phyloP scores from a whole-genome alignment of 192 early-diverging fungal genomes.

The Backusella westeae region DNA sequence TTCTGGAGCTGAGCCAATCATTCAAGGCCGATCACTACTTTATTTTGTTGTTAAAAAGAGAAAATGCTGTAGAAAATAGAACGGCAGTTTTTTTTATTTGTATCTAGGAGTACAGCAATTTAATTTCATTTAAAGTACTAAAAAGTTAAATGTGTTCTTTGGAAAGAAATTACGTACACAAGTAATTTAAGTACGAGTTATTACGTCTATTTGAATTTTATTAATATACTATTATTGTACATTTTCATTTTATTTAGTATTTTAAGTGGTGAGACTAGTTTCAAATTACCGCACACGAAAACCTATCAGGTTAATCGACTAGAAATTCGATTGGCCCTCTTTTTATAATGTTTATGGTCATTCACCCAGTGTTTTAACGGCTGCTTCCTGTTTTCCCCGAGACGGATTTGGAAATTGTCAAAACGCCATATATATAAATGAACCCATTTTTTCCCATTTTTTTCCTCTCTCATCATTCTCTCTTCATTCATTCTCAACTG shows the following conservation, averaged over 20 bases:
- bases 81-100: neutral
- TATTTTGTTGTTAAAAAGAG: neutral
- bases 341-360: slow-evolving; percentile 7
- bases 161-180: neutral
- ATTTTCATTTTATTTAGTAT: neutral
- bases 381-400: neutral
- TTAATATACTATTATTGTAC: neutral
- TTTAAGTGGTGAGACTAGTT: neutral
- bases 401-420: neutral
- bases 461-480: neutral
- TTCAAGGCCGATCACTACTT: neutral
- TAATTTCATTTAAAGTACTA: neutral
- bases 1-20: neutral
- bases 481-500: neutral
- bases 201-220: neutral
- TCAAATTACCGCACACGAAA: neutral
- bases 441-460: neutral
- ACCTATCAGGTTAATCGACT: neutral
- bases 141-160: neutral
- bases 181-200: neutral
- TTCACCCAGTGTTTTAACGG: slow-evolving; percentile 1
- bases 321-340: neutral
- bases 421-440: neutral
- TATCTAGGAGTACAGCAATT: no score
- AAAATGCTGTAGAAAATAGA: neutral